Evolutionary conservation across 768 basidiomycete species (phyloP), one percentile per base, ranked within the genome.

Genomic region (Phallus indusiatus): DNA sequence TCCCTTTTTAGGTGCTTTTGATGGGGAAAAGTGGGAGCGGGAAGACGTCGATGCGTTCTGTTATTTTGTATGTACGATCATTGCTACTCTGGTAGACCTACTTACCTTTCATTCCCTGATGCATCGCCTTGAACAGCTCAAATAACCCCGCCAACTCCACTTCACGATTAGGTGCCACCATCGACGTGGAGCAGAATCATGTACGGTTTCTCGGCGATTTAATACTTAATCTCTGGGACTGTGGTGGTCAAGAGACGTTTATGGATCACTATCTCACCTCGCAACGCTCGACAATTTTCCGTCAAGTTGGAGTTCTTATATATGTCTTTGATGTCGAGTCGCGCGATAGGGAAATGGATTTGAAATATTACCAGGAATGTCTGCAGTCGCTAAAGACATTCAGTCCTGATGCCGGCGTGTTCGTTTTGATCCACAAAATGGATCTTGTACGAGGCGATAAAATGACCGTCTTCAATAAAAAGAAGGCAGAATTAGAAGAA

Each of bases 281-380:
- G 0, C 93, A 97, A 69, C 86, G 91, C 61, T 79, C 86, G n/a
- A 94, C 88, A 35, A 95, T 97, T 64, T 99, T 99, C 75, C 85
- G 89, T 66, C 90, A 97, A 67, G 96, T 97, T 59, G 93, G 91
- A 24, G 91, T 98, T 60, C 82, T 98, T 73, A 98, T 99, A 66
- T 99, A 99, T 73, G 96, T 99, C 11, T 98, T 99, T 64, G 96
- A 98, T 70, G 87, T 94, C 56, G 94, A 93, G 65, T 84, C 86
- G 47, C 81, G 84, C 46, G 92, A 94, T 67, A 84, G 85, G 78
- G 70, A 74, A 52, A 89, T 89, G 71, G 96, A 98, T 73, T 75
- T 94, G 28, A 83, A 86, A 67, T 98, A 96, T 72, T 98, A 93
- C 70, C 83, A 85, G 48, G 89, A 94, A 61, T 97, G 94, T 71